phyloP scores from a whole-genome alignment of 441 rosid species.

The Pelargonium fulgidum region DNA sequence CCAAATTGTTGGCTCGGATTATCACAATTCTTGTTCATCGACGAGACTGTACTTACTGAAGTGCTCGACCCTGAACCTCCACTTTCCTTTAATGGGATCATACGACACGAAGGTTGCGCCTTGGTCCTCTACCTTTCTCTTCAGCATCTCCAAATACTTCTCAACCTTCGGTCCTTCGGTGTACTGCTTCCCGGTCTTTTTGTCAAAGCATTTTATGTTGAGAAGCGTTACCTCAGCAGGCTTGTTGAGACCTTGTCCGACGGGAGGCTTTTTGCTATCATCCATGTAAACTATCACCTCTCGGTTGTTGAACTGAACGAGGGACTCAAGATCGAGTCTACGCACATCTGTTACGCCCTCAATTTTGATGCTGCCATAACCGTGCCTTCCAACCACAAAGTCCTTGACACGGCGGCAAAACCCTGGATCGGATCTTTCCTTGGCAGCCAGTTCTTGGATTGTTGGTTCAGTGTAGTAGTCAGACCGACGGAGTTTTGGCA shows the following conservation, averaged over 20 bases:
- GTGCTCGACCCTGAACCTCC: slow-evolving; percentile 86
- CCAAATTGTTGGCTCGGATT: too few relatives aligned
- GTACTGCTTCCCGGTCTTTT: slow-evolving; percentile 57
- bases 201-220: slow-evolving; percentile 84
- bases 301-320: slow-evolving; percentile 74
- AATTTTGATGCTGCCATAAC: slow-evolving; percentile 79
- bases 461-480: slow-evolving; percentile 91
- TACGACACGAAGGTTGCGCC: slow-evolving; percentile 86
- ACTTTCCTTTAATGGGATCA: slow-evolving; percentile 71
- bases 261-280: slow-evolving; percentile 77
- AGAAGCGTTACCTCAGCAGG: slow-evolving; percentile 88
- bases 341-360: slow-evolving; percentile 85
- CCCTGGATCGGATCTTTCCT: slow-evolving; percentile 74
- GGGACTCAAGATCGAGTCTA: slow-evolving; percentile 63
- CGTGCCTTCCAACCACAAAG: slow-evolving; percentile 81
- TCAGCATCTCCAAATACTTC: slow-evolving; percentile 75
- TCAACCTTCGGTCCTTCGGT: slow-evolving; percentile 64
- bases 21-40: slow-evolving; percentile 36
- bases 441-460: slow-evolving; percentile 86
- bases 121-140: slow-evolving; percentile 79
- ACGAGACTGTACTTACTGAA: slow-evolving; percentile 66
- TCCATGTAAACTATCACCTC: slow-evolving; percentile 95
- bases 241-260: slow-evolving; percentile 90
- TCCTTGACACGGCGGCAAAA: slow-evolving; percentile 64
- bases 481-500: slow-evolving; percentile 73